Evolutionary conservation across 495 filamentous ascomycete species (phyloP), one percentile per base, ranked within the genome.

Genomic region (Penicillium bovifimosum): DNA sequence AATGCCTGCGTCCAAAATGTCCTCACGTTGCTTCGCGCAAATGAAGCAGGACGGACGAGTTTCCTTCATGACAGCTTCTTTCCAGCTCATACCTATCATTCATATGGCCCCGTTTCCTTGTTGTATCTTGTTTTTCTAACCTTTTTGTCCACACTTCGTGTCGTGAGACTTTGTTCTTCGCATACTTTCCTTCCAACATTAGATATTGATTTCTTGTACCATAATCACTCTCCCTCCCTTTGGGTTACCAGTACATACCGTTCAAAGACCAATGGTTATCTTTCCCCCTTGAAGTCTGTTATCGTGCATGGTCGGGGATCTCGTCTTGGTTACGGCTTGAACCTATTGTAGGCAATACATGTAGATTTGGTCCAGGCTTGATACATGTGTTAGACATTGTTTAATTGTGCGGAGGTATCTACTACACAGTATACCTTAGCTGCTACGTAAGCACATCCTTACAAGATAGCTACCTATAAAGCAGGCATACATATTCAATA

Each of bases 201-300:
- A 42, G 29, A 50, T 50, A 27, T 18, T 42, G 20, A 41, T 42
- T 42, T 16, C 47, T 42, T 50, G 48, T 50, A 50, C 38, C 48
- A 50, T 50, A 50, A 50, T 50, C 38, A 50, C 27, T 27, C 27
- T 27, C 48, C 29, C 34, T 14, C 20, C 14, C 11, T 13, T 41
- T n/a, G 38, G 47, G 47, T 33, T 50, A 8, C 36, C 48, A 50
- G 36, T 50, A 50, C 48, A 50, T 48, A 48, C 7, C 26, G 26
- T 39, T 48, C 10, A 5, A 29, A 7, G 10, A 17, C 11, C 34
- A 48, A 48, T 48, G 10, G 0, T 39, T 29, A 1, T 38, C n/a
- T 48, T 47, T 36, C 13, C 17, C 44, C 5, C 16, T 36, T 18
- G 17, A 5, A 29, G 7, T 31, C 8, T n/a, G 26, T 42, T 2